phyloP scores from a whole-genome alignment of 2,329 filamentous ascomycete genomes.

The Hypomyces perniciosus region DNA sequence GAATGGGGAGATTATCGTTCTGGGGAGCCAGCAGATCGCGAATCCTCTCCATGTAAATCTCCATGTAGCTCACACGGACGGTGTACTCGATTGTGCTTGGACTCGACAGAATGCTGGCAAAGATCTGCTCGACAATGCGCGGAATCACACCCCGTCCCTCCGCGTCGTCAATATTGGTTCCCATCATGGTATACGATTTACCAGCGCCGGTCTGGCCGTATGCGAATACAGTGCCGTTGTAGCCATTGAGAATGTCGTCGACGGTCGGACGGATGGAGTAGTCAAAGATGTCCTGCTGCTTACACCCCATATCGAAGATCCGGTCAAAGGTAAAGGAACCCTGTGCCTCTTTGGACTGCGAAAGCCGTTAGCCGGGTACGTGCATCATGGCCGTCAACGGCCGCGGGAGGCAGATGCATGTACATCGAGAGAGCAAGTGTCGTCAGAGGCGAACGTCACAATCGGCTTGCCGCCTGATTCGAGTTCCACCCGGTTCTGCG shows the following conservation, averaged over 20 bases:
- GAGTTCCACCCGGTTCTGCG: conserved; percentile 92
- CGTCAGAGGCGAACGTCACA: conserved; percentile 79
- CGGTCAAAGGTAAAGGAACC: conserved; percentile 95
- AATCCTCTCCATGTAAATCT: conserved; percentile 99
- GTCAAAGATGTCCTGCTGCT: conserved; percentile 91
- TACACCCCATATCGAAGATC: conserved; percentile 90
- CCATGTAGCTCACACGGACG: conserved; percentile 98
- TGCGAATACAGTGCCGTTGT: conserved; percentile 98
- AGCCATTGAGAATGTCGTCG: conserved; percentile 96
- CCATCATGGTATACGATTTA: conserved; percentile 94
- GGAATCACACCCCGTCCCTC: conserved; percentile 90
- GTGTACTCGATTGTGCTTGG: conserved; percentile 95
- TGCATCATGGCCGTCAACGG: not conserved
- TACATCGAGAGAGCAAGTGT: conserved; percentile 84
- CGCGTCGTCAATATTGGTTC: conserved; percentile 80
- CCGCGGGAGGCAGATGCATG: conserved; percentile 11
- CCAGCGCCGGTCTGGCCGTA: conserved; percentile 97
- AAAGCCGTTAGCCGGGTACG: conserved; percentile 8
- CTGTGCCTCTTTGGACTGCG: conserved; percentile 73
- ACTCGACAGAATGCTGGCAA: conserved; percentile 86
- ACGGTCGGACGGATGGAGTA: conserved; percentile 95
- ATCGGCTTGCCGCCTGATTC: conserved; percentile 87
- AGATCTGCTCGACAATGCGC: conserved; percentile 95
- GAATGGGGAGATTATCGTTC: conserved; percentile 95
- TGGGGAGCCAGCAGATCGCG: conserved; percentile 86